A percentile compares a stretch with the other conserved stretches of the same genome.
phyloP scores from a whole-genome alignment of 306 rosid species.

The Vachellia collinsii region DNA sequence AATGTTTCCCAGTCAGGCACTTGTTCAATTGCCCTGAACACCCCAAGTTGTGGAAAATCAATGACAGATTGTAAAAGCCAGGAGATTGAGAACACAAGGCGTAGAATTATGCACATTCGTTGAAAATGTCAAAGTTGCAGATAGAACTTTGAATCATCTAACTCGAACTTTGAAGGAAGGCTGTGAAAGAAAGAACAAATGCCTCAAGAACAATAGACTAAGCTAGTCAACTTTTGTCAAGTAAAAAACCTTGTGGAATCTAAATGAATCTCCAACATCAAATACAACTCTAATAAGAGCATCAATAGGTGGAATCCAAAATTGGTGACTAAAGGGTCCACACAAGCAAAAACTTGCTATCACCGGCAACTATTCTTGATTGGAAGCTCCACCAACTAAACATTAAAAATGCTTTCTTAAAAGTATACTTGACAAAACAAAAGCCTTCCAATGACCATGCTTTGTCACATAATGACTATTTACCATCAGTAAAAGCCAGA shows the following conservation, averaged over 20 bases:
- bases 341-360: background rate
- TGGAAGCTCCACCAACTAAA: background rate
- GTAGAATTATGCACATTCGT: background rate
- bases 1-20: background rate
- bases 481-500: background rate
- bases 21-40: background rate
- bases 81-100: background rate
- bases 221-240: background rate
- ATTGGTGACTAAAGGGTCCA: background rate
- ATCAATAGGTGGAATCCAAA: background rate
- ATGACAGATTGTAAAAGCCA: background rate
- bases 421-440: background rate
- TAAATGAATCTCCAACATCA: background rate
- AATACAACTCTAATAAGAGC: background rate
- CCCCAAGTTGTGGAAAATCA: background rate
- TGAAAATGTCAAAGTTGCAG: background rate
- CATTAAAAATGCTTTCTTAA: background rate
- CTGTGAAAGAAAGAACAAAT: background rate
- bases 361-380: background rate
- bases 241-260: background rate
- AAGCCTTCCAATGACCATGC: background rate
- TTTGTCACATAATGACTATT: background rate
- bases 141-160: background rate
- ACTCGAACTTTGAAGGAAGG: background rate
- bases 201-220: background rate